Base-by-base conservation (phyloP, 192 early-diverging fungal genomes). In the Funneliformis mosseae region DNA sequence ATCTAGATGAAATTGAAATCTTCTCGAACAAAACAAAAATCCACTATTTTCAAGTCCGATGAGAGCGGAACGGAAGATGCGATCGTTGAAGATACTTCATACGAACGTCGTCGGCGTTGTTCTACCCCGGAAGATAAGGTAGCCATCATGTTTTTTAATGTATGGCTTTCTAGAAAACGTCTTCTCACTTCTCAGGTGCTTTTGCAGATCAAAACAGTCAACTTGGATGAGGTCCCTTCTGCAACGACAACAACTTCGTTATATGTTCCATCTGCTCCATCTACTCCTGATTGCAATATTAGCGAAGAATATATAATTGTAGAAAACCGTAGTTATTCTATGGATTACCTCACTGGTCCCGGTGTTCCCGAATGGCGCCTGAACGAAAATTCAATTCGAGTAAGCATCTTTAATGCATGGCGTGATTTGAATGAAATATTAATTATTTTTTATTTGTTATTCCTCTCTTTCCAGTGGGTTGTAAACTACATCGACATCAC, bases 391-490 rank as follows among this genome's bases (percentile, higher is more conserved):
- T 76, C 33, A 60, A 76, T 28, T 60, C 27, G 28, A 60, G 74
- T 76, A 60, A 23, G 59, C 59, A 38, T 76, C n/a, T 76, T 60
- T 76, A 48, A 74, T 74, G 41, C 46, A 74, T 28, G n/a, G 42
- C 23, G 45, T 60, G 23, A 60, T 60, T 61, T 50, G 33, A 68
- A 68, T 8, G 66, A 75, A 38, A 50, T 50, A 25, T 33, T 50
- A 75, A 23, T 43, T 60, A 23, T 60, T 75, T 75, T 75, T 75
- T 38, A 60, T 23, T 43, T 5, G 25, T 23, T n/a, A 38, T 76
- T 76, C 55, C 33, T 76, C 21, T 76, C 48, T n/a, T n/a, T n/a
- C n/a, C 33, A 76, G 59, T 76, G 74, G 50, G 38, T 76, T 76
- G 55, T 76, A 50, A 60, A 18, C 8, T 0, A 76, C 18, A 33